Base-by-base conservation (phyloP, 768 basidiomycete species). In the Phylloporus scabripes region DNA sequence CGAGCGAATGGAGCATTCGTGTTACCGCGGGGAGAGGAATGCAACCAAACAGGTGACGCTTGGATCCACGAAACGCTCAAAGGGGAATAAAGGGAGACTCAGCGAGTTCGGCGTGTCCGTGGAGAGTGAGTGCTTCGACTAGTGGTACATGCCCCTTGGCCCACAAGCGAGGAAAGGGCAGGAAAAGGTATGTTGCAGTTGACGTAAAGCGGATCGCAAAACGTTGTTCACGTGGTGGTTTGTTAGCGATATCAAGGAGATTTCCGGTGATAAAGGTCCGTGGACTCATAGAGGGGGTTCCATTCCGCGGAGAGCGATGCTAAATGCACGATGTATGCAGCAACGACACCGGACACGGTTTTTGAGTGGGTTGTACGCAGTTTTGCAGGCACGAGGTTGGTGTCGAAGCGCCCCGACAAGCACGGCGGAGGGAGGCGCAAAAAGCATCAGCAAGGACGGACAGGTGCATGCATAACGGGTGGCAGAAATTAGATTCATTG, bases 161-260 rank as follows among this genome's bases (percentile, higher is more conserved):
- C 61, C 62, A 59, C 55, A 65, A 63, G 60, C 62, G 63, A 64
- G 49, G 42, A 20, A 49, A 53, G 55, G 61, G 63, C 63, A 64
- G 63, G 63, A 46, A 59, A 51, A 41, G 56, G 63, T 57, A 59
- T 65, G 63, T 59, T 52, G 42, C 5, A 33, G 43, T 54, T 64
- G 63, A 64, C 63, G 63, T 64, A 60, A 64, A 48, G 46, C 52
- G 56, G 51, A 62, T 56, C 51, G 54, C 52, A 51, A 45, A 40
- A 42, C 51, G 58, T 37, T 50, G 1, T 51, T 52, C 58, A 55
- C 58, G 54, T 58, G 60, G 54, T 12, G 17, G 5, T 38, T n/a
- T 44, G 39, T 50, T 37, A 48, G 48, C 51, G 55, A 42, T 60
- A 60, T 55, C 60, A 49, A 53, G 58, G 53, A 57, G 62, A 63